Evolutionary conservation across 192 early-diverging fungal species (phyloP), one percentile per base, ranked within the genome.

Genomic region (Chytriomyces confervae): DNA sequence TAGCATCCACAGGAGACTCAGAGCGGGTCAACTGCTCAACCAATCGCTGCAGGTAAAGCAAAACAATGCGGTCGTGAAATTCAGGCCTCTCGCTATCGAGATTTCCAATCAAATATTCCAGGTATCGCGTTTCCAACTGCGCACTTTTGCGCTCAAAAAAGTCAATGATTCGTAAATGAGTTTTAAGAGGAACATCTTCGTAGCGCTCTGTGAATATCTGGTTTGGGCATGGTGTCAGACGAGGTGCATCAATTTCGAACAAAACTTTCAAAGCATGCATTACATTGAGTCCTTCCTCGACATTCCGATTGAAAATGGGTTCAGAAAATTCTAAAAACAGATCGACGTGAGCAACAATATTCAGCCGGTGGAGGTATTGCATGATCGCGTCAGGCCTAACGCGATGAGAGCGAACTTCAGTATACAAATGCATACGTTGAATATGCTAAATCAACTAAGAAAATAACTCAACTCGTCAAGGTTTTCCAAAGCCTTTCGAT

Each of bases 401-500:
- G 24, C 1, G 7, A 44, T 8, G 36, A 13, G 11, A 62, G 36
- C 18, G 53, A 0, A 2, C 50, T 20, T 53, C 18, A 53, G 23
- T 53, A 71, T 1, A 71, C 16, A 71, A 16, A 71, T 27, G 3
- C 63, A 27, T 65, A 27, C 11, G 36, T 13, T 68, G 23, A 43
- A 23, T 18, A 64, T 7, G 23, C 5, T 47, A 13, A 23, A 2
- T 20, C 18, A 36, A 43, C 7, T 18, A n/a, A 66, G 1, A 3
- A 67, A 36, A 23, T 72, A 6, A 20, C 74, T 48, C n/a, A 48
- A 50, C 44, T 49, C 48, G 66, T 73, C 7, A 6, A 18, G 63
- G 89, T 86, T 36, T 76, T 95, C 94, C 48, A 99, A 84, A 4
- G 97, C 96, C 75, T 95, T 95, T 36, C 90, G 89, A 83, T 97